phyloP scores from a whole-genome alignment of 2,329 filamentous ascomycete genomes.

The Xylaria sp. region DNA sequence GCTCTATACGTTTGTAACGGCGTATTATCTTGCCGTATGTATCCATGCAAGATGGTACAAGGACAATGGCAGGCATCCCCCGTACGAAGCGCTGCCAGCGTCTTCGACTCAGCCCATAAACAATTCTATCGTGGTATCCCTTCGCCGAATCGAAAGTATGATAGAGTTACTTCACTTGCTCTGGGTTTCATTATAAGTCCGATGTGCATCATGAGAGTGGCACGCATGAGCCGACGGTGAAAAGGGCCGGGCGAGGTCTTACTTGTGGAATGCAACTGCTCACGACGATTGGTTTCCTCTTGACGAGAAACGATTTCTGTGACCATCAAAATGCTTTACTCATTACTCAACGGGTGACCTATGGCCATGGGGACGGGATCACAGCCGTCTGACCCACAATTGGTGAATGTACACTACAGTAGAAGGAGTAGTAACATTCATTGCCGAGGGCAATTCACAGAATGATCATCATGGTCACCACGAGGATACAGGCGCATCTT shows the following conservation, averaged over 20 bases:
- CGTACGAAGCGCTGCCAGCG: neutral
- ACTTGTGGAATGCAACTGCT: slow-evolving; percentile 31
- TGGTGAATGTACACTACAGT: neutral
- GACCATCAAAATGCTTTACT: slow-evolving; percentile 21
- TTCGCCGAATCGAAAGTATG: slow-evolving; percentile 5
- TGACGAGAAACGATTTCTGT: slow-evolving; percentile 27
- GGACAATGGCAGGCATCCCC: slow-evolving; percentile 2
- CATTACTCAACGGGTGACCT: slow-evolving; percentile 18
- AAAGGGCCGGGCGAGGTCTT: slow-evolving; percentile 25
- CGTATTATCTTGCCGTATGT: slow-evolving; percentile 8
- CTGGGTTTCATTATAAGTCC: slow-evolving; percentile 10
- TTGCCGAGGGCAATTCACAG: slow-evolving; percentile 15
- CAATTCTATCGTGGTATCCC: neutral
- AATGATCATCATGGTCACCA: slow-evolving; percentile 10
- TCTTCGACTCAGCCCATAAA: neutral
- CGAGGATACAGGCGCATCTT: slow-evolving; percentile 7
- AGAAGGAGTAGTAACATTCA: slow-evolving; percentile 14
- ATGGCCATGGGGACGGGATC: slow-evolving; percentile 20
- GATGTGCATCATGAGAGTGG: slow-evolving; percentile 19
- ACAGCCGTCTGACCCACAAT: slow-evolving; percentile 23
- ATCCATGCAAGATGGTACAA: slow-evolving; percentile 18
- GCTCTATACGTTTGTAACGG: slow-evolving; percentile 18
- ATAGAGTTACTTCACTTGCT: neutral
- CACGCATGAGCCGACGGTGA: slow-evolving; percentile 28
- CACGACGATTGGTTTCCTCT: slow-evolving; percentile 28